Percentiles rank a stretch among this genome's conserved stretches.
phyloP scores from a whole-genome alignment of 495 filamentous ascomycete genomes.

The Apiosordaria backusii region DNA sequence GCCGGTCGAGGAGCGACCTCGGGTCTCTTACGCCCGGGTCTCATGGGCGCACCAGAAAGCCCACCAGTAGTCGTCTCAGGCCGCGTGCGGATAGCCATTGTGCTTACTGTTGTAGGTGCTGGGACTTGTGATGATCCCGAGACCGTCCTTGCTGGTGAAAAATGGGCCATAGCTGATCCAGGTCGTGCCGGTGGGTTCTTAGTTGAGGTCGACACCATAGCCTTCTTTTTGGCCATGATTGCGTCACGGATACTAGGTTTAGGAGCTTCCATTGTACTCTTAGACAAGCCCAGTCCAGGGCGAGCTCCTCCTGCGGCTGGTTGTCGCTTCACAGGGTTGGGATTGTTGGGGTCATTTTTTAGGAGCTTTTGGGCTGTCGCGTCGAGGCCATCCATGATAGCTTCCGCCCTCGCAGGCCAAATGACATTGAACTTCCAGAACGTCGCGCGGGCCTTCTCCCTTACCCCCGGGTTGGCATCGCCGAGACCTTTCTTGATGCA shows the following conservation, averaged over 20 bases:
- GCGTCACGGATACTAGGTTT: slow-evolving; percentile 65
- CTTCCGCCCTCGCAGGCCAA: slow-evolving; percentile 75
- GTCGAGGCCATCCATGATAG: slow-evolving; percentile 71
- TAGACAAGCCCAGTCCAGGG: slow-evolving; percentile 53
- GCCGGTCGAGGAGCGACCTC: slow-evolving; percentile 51
- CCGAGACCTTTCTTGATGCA: slow-evolving; percentile 79
- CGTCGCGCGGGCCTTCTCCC: slow-evolving; percentile 75
- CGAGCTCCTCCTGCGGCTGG: slow-evolving; percentile 40
- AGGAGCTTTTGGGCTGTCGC: slow-evolving; percentile 67
- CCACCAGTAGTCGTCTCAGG: slow-evolving; percentile 44
- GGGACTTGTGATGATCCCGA: slow-evolving; percentile 43
- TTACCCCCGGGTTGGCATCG: slow-evolving; percentile 83
- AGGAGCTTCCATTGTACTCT: slow-evolving; percentile 54
- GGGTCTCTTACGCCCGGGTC: slow-evolving; percentile 48
- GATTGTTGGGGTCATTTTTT: slow-evolving; percentile 76
- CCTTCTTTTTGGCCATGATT: slow-evolving; percentile 78
- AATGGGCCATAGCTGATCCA: slow-evolving; percentile 67
- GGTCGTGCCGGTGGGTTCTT: slow-evolving; percentile 64
- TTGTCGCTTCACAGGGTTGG: slow-evolving; percentile 57
- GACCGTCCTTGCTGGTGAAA: slow-evolving; percentile 55
- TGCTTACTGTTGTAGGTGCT: slow-evolving; percentile 39
- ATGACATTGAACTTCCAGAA: slow-evolving; percentile 77
- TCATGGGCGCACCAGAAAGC: slow-evolving; percentile 54
- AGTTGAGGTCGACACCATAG: slow-evolving; percentile 42
- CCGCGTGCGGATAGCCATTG: slow-evolving; percentile 39